Conservation (phyloP, 1,284 basidiomycete species). For the Exobasidium rhododendri region DNA sequence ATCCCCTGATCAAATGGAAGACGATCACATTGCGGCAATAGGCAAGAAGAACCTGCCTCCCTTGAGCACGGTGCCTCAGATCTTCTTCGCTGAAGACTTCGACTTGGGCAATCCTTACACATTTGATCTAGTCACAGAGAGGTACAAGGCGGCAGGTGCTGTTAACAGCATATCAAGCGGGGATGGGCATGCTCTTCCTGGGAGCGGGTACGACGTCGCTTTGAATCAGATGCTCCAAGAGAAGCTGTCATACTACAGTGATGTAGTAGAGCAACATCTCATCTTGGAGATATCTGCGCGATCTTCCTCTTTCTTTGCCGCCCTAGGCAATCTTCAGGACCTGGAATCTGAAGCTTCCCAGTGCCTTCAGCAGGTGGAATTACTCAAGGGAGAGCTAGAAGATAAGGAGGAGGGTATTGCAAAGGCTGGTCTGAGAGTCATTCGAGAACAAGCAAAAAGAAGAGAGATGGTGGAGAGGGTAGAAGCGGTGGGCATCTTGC, state of each 20-base stretch:
- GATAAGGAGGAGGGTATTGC: slow-evolving; percentile 70
- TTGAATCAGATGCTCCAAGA: slow-evolving; percentile 71
- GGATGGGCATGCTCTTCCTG: background rate
- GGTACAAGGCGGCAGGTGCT: slow-evolving; percentile 36
- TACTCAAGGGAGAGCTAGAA: slow-evolving; percentile 69
- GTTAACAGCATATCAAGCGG: background rate
- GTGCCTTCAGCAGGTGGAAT: slow-evolving; percentile 72
- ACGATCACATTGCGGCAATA: slow-evolving; percentile 12
- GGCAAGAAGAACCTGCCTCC: slow-evolving; percentile 51
- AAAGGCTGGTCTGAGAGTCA: slow-evolving; percentile 33
- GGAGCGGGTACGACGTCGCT: slow-evolving; percentile 45
- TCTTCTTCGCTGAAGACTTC: slow-evolving; percentile 74
- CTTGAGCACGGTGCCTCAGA: slow-evolving; percentile 71
- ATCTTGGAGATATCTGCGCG: slow-evolving; percentile 86
- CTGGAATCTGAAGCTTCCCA: slow-evolving; percentile 81
- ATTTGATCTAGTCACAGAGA: slow-evolving; percentile 76
- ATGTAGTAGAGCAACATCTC: slow-evolving; percentile 91
- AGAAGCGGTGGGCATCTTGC: slow-evolving; percentile 25
- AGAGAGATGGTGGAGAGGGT: slow-evolving; percentile 31
- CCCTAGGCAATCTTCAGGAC: slow-evolving; percentile 86
- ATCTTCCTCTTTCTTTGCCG: slow-evolving; percentile 91
- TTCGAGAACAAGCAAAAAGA: slow-evolving; percentile 33
- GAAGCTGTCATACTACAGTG: slow-evolving; percentile 84
- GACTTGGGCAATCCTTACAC: slow-evolving; percentile 79
- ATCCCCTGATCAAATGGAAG: slow-evolving; percentile 13